Conservation (phyloP, 768 basidiomycete genomes). For the Rhodosporidiobolus sp. region DNA sequence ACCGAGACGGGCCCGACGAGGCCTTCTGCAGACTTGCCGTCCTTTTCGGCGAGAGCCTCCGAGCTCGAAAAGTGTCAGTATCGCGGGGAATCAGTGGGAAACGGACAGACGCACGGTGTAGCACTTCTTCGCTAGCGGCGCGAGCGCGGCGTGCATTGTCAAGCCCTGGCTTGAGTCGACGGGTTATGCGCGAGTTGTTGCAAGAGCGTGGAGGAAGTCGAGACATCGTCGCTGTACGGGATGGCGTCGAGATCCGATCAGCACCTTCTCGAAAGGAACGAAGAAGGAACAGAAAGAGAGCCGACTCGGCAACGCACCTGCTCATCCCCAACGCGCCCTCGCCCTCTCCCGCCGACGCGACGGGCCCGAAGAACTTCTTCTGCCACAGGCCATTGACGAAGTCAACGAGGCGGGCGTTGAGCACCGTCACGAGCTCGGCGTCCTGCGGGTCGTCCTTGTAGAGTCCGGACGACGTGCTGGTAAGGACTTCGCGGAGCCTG, state of each 20-base stretch:
- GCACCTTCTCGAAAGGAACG: neutral
- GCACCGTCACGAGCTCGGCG: neutral
- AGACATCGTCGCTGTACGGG: slow-evolving; percentile 1
- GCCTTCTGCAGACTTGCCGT: neutral
- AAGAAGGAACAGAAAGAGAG: neutral
- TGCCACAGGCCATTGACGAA: slow-evolving; percentile 23
- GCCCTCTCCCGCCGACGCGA: neutral
- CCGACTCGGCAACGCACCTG: slow-evolving; percentile 3
- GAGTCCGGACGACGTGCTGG: slow-evolving; percentile 4
- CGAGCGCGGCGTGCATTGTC: slow-evolving; percentile 19
- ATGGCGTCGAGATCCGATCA: no score
- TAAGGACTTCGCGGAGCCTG: slow-evolving; percentile 32
- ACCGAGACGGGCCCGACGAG: slow-evolving; percentile 10
- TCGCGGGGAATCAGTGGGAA: no score
- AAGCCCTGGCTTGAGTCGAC: neutral
- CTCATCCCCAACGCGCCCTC: neutral
- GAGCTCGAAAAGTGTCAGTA: neutral
- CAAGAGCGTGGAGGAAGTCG: neutral
- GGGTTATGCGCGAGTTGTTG: neutral
- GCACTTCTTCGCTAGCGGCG: neutral
- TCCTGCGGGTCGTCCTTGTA: neutral
- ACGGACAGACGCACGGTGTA: neutral
- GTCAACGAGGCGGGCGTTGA: slow-evolving; percentile 21
- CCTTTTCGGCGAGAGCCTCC: neutral
- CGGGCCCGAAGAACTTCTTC: neutral